Evolutionary conservation across 1,284 basidiomycete genomes (phyloP).

Genomic region (Ceraceosorus guamensis): DNA sequence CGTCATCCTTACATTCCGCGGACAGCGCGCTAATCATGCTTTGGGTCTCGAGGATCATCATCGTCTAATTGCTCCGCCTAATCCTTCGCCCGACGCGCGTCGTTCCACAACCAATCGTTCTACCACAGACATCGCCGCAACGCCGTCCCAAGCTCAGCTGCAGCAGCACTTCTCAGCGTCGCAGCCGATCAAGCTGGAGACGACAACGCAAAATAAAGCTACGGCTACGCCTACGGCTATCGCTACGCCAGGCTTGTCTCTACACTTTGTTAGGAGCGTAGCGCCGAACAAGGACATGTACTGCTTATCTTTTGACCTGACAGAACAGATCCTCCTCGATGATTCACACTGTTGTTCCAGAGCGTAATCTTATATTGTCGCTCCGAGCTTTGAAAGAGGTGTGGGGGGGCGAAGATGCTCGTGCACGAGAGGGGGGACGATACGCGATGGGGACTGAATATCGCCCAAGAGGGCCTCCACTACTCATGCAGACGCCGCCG

Average conservation of each 20-base stretch:
- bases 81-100: neutral
- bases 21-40: neutral
- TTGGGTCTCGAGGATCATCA: neutral
- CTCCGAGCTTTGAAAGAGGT: too few species aligned
- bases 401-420: too few species aligned
- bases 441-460: too few species aligned
- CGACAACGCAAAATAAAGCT: neutral
- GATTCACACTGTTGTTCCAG: neutral
- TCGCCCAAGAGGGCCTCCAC: too few species aligned
- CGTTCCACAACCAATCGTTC: neutral
- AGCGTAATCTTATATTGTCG: too few species aligned
- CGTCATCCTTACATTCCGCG: too few species aligned
- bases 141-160: neutral
- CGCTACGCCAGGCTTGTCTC: slow-evolving; percentile 50
- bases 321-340: slow-evolving; percentile 49
- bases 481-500: too few species aligned
- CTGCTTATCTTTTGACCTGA: slow-evolving; percentile 84
- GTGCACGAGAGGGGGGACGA: too few species aligned
- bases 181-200: neutral
- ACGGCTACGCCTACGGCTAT: slow-evolving; percentile 24
- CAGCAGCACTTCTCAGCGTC: neutral
- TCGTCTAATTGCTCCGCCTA: slow-evolving; percentile 9
- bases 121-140: neutral
- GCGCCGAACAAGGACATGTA: slow-evolving; percentile 99
- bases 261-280: slow-evolving; percentile 82